Conservation (phyloP, 768 basidiomycete species). For the Lyophyllum semitale region DNA sequence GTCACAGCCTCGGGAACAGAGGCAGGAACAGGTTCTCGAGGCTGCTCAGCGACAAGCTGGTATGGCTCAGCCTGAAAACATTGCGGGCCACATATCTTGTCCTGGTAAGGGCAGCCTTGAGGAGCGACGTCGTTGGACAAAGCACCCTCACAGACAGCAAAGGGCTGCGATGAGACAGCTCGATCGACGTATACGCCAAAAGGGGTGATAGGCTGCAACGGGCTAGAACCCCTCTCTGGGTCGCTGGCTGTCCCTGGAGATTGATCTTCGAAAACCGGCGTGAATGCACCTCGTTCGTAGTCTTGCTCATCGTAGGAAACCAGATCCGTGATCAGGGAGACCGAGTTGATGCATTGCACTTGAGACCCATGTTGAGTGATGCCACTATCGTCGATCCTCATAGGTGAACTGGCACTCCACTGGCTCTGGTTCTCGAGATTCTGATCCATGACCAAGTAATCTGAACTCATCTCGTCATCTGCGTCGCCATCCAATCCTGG, state of each 20-base stretch:
- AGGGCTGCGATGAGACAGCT: slow-evolving; percentile 49
- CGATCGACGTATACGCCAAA: slow-evolving; percentile 78
- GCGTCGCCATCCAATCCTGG: slow-evolving; percentile 31
- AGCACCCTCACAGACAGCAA: slow-evolving; percentile 1
- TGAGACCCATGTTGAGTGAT: slow-evolving; percentile 29
- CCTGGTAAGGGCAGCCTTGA: slow-evolving; percentile 13
- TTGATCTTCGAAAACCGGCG: slow-evolving; percentile 65
- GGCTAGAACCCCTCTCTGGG: slow-evolving; percentile 63
- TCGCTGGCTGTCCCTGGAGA: slow-evolving; percentile 55
- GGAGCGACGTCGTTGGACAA: slow-evolving; percentile 8
- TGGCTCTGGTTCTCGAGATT: slow-evolving; percentile 37
- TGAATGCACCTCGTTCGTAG: slow-evolving; percentile 51
- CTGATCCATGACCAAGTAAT: slow-evolving; percentile 35
- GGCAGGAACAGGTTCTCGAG: slow-evolving; percentile 41
- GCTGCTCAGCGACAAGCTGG: slow-evolving; percentile 28
- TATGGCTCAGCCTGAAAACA: slow-evolving; percentile 25
- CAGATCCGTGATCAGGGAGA: slow-evolving; percentile 22
- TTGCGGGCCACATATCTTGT: slow-evolving; percentile 16
- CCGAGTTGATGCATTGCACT: slow-evolving; percentile 17
- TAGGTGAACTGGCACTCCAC: slow-evolving; percentile 34
- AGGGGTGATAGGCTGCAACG: slow-evolving; percentile 73
- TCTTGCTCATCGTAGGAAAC: slow-evolving; percentile 27
- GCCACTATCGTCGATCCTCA: slow-evolving; percentile 22
- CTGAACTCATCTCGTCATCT: slow-evolving; percentile 48
- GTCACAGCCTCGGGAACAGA: slow-evolving; percentile 46